Evolutionary conservation across 2,329 filamentous ascomycete genomes (phyloP).

Genomic region (Claviceps digitariae): DNA sequence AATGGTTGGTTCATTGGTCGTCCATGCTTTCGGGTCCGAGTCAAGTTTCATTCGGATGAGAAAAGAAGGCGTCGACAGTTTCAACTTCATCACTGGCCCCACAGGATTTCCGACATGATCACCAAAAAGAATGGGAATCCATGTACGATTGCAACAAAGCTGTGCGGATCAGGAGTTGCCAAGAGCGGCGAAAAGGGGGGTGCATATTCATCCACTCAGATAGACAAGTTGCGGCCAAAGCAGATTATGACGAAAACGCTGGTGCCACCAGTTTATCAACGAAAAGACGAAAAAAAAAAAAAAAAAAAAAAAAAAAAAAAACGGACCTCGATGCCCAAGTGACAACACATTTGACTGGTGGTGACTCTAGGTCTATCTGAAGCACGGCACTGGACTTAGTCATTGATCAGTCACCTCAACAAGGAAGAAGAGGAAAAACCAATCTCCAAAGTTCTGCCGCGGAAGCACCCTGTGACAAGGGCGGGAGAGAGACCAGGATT

Average conservation of each 20-base stretch:
- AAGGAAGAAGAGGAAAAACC: not conserved
- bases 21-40: slow-evolving; percentile 5
- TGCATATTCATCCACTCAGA: not conserved
- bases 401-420: not conserved
- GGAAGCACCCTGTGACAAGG: not conserved
- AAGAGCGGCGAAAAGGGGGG: not conserved
- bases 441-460: not conserved
- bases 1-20: not conserved
- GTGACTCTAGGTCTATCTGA: not conserved
- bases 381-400: not conserved
- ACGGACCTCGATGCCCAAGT: not conserved
- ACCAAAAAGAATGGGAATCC: not conserved
- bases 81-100: not conserved
- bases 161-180: not conserved
- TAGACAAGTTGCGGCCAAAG: not conserved
- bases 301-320: not conserved
- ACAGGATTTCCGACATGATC: not conserved
- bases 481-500: not conserved
- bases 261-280: not conserved
- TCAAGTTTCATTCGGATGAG: slow-evolving; percentile 3
- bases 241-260: not conserved
- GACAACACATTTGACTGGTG: not conserved
- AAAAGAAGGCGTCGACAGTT: not conserved
- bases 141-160: not conserved
- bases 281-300: not conserved